A percentile compares a stretch with the other conserved stretches of the same genome.
phyloP scores from a whole-genome alignment of 1,284 basidiomycete species.

The Moesziomyces parantarcticus region DNA sequence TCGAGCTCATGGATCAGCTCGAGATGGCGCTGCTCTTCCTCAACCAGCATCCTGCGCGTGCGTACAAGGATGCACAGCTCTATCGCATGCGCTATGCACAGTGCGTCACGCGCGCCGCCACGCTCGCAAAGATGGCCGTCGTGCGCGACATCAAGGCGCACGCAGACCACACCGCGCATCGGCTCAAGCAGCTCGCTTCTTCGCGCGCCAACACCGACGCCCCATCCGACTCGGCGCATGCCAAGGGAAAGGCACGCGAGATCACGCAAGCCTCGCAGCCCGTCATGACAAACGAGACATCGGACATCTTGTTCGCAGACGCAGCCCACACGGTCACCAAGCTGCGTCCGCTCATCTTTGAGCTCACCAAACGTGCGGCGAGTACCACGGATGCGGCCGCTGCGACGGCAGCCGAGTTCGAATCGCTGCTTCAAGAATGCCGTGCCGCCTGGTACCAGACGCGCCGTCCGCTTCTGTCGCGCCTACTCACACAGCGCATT shows the following conservation, averaged over 20 bases:
- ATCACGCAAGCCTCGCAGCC: constrained; percentile 2
- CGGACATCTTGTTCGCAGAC: constrained; percentile 12
- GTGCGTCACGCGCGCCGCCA: constrained; percentile 54
- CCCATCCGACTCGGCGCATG: not conserved
- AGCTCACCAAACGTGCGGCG: constrained; percentile 35
- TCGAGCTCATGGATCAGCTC: constrained; percentile 58
- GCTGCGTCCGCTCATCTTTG: constrained; percentile 46
- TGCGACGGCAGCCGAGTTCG: constrained; percentile 43
- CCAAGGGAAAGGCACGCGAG: constrained; percentile 32
- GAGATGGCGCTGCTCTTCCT: constrained; percentile 60
- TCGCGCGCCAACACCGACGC: not conserved
- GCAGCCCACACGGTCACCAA: constrained; percentile 24
- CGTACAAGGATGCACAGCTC: constrained; percentile 56
- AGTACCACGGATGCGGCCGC: constrained; percentile 6
- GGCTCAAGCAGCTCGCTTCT: constrained; percentile 36
- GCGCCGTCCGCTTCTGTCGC: constrained; percentile 36
- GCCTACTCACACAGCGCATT: constrained; percentile 29
- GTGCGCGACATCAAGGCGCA: constrained; percentile 25
- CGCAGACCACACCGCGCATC: constrained; percentile 10
- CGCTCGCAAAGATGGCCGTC: constrained; percentile 52
- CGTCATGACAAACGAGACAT: not conserved
- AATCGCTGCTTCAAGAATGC: constrained; percentile 51
- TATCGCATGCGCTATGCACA: constrained; percentile 63
- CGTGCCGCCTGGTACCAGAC: constrained; percentile 46
- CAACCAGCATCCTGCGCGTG: constrained; percentile 34